A percentile compares a stretch with the other conserved stretches of the same genome.
Conservation (phyloP, 2,329 filamentous ascomycete species). For the Fusarium hostae region DNA sequence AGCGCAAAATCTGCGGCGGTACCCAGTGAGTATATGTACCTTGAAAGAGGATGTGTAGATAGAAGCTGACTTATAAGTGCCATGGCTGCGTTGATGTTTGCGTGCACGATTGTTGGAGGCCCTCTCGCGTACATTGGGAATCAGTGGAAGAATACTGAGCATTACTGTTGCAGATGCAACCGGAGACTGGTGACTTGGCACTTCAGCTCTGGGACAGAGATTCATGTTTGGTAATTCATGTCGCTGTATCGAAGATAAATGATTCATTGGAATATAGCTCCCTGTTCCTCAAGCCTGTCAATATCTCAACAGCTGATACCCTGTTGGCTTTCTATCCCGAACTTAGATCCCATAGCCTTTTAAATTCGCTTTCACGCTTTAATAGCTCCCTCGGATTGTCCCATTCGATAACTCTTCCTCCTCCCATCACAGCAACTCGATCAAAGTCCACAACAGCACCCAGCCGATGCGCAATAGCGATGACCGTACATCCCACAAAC, state of each 20-base stretch:
- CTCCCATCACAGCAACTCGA: conserved; percentile 18
- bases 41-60: background rate
- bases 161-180: conserved; percentile 43
- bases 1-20: conserved; percentile 36
- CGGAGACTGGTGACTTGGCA: conserved; percentile 37
- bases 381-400: conserved; percentile 20
- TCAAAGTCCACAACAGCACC: conserved; percentile 16
- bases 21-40: conserved; percentile 32
- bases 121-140: conserved; percentile 29
- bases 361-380: conserved; percentile 20
- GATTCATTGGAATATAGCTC: background rate
- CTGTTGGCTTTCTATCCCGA: background rate
- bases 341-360: conserved; percentile 19
- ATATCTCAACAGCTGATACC: background rate
- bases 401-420: conserved; percentile 22
- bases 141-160: conserved; percentile 40
- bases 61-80: conserved; percentile 11
- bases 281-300: background rate
- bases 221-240: conserved; percentile 34
- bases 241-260: background rate
- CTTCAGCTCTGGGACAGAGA: conserved; percentile 38
- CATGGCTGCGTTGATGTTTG: conserved; percentile 38
- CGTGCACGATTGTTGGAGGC: conserved; percentile 31
- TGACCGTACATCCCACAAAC: conserved; percentile 61
- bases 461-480: conserved; percentile 53